phyloP scores from a whole-genome alignment of 2,329 filamentous ascomycete genomes.

The Curvularia spicifera region DNA sequence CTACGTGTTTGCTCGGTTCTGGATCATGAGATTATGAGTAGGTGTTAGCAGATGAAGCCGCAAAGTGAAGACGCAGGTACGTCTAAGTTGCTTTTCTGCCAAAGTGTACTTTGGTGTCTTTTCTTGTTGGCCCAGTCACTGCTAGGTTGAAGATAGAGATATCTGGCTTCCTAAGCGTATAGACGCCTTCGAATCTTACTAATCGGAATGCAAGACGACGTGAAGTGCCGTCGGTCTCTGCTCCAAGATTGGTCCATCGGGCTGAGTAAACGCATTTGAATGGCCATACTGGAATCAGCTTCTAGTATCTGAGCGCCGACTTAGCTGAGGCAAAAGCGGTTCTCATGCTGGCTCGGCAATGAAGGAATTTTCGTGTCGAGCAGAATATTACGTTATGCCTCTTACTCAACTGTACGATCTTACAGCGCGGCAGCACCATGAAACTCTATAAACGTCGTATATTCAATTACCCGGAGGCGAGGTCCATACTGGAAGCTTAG shows the following conservation, averaged over 20 bases:
- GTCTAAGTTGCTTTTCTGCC: background rate
- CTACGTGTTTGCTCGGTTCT: background rate
- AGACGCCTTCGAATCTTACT: background rate
- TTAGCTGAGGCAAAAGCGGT: background rate
- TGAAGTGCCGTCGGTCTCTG: background rate
- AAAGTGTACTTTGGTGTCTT: background rate
- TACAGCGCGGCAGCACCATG: background rate
- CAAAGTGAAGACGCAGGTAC: background rate
- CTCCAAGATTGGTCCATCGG: background rate
- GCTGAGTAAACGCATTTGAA: background rate
- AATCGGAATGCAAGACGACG: background rate
- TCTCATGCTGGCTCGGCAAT: background rate
- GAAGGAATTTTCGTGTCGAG: background rate
- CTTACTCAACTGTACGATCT: conserved; percentile 2
- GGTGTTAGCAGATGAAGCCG: background rate
- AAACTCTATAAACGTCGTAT: conserved; percentile 15
- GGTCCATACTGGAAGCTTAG: conserved; percentile 7
- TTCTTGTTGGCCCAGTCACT: background rate
- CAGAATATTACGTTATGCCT: conserved; percentile 9
- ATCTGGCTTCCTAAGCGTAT: background rate
- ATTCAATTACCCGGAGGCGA: conserved; percentile 25
- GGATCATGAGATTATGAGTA: background rate
- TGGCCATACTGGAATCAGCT: background rate
- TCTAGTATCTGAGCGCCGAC: background rate
- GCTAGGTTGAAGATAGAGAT: background rate